Base-by-base conservation (phyloP, 2,329 filamentous ascomycete genomes). In the Aureobasidium subglaciale region DNA sequence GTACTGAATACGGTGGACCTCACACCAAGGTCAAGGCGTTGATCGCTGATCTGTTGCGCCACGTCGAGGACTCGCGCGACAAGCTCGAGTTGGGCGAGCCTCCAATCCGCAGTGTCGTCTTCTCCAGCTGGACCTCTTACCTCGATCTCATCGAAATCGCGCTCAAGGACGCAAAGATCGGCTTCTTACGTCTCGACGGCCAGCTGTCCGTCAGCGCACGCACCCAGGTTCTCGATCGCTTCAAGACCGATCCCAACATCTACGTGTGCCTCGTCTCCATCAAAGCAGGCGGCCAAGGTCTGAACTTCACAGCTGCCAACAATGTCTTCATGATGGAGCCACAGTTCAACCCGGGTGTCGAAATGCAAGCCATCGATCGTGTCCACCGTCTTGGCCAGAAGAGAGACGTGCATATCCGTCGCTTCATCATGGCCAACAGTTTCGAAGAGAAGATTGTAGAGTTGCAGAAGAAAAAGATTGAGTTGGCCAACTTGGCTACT, bases 281-380 rank as follows among this genome's bases (percentile, higher is more conserved):
- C 70, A 90, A 86, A 66, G 92, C 92, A 0, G 93, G 92, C 60
- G 92, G 93, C 16, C 81, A 96, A 15, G 92, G 92, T 13, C 83
- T 97, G 35, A 97, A 97, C 67, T 75, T 97, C 55, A 96, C 91
- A 0, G 78, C 88, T 0, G 92, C 86, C 29, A 93, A 85, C 67
- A 87, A 82, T 55, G 92, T 95, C 13, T 97, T 93, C 68, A 87
- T 97, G 64, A 97, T 99, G 92, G 93, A 99, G 69, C 93, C 93
- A 5, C 91, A 96, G 67, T 99, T 92, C 75, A 99, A 99, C 65
- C 93, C 93, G 0, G 91, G 90, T 0, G 90, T 91, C 0, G 92
- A 99, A 70, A 88, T 90, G 5, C 93, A 99, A 72, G 93, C 93
- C 2, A 81, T 97, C 7, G 93, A 97, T 68, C 88, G 93, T 27